Conservation (phyloP, 2,329 filamentous ascomycete genomes). For the Ophiocordyceps australis region DNA sequence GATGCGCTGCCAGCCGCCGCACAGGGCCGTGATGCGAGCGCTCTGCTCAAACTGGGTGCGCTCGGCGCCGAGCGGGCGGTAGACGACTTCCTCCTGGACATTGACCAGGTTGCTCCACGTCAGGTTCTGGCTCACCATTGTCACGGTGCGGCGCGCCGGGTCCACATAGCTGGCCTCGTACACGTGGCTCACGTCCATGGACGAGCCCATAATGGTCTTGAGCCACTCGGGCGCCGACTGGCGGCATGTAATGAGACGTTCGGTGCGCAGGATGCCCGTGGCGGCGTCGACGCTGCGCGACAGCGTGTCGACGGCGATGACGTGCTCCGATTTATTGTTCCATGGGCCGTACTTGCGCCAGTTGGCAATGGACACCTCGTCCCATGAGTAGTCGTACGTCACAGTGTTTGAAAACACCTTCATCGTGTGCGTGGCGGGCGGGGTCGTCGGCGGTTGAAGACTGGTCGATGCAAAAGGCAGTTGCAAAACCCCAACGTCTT, state of each 20-base stretch:
- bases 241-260: slow-evolving; percentile 43
- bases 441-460: too few relatives aligned
- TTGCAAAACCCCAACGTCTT: too few relatives aligned
- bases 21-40: slow-evolving; percentile 83
- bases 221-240: slow-evolving; percentile 62
- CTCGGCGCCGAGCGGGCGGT: slow-evolving; percentile 40
- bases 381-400: slow-evolving; percentile 96
- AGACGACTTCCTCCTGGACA: slow-evolving; percentile 85
- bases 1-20: slow-evolving; percentile 93
- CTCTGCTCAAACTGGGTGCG: slow-evolving; percentile 76
- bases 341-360: slow-evolving; percentile 98
- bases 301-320: slow-evolving; percentile 87
- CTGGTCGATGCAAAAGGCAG: too few relatives aligned
- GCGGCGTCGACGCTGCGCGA: slow-evolving; percentile 41
- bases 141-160: slow-evolving; percentile 65
- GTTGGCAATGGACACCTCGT: slow-evolving; percentile 92
- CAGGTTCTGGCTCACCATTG: slow-evolving; percentile 91
- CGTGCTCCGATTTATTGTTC: slow-evolving; percentile 97
- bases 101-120: slow-evolving; percentile 82
- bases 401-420: slow-evolving; percentile 86
- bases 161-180: slow-evolving; percentile 96
- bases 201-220: slow-evolving; percentile 53
- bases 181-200: slow-evolving; percentile 67
- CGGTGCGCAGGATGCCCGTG: slow-evolving; percentile 42
- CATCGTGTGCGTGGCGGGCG: too few relatives aligned